Base-by-base conservation (phyloP, 768 basidiomycete genomes). In the Gloeostereum incarnatum region DNA sequence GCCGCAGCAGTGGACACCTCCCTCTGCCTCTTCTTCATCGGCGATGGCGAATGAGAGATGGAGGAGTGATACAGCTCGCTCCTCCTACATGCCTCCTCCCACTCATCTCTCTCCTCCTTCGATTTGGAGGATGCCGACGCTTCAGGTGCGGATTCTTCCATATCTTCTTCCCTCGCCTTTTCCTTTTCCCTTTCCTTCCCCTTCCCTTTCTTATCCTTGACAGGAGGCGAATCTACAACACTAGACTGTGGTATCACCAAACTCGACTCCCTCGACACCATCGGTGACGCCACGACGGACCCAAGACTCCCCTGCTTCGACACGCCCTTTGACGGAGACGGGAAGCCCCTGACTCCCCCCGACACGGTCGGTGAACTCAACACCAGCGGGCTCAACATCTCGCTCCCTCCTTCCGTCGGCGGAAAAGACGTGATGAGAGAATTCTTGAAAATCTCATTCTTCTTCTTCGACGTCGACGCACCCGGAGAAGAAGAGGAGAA, bases 331-430 rank as follows among this genome's bases (percentile, higher is more conserved):
- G 33, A 7, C 39, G n/a, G 3, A 33, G 3, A 2, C 34, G 16
- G 18, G 49, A 53, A 13, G 49, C 36, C 6, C 14, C 43, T 38
- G 33, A 61, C 14, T 30, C 22, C 11, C 22, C 38, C 10, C 14
- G 57, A 58, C 11, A 56, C 41, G 13, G 61, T 55, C 1, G 57
- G 54, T 11, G 63, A 61, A 6, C 61, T 52, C 6, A 71, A 45
- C 16, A 54, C 44, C 13, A 74, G 48, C 13, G 72, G 71, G 36
- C 69, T 72, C 24, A 72, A 49, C 6, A 65, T 57, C 30, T 63
- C 69, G 30, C 54, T 53, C 35, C 47, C 56, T 2, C 39, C 23
- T 17, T 37, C 35, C 1, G 38, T 24, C 18, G n/a, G 30, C 39
- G n/a, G 47, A 13, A 35, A 40, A 5, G 53, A 45, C 8, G 50